Base-by-base conservation (phyloP, 345 rosid genomes). In the Linum trigynum region DNA sequence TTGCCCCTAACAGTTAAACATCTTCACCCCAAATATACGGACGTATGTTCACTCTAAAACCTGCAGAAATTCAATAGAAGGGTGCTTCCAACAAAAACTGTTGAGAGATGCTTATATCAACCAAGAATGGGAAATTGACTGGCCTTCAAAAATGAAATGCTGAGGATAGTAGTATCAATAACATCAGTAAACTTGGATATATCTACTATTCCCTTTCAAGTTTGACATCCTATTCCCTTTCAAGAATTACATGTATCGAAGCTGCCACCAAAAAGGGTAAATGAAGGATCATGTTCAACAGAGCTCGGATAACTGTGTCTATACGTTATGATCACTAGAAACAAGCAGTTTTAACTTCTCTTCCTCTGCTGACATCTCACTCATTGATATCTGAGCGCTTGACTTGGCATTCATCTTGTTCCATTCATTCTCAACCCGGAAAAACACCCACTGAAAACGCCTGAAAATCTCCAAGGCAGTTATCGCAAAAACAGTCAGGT, bases 371-470 rank as follows among this genome's bases (percentile, higher is more conserved):
- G 70, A 39, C 67, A 63, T 65, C 59, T 82, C 91, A 35, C 59
- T 70, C 78, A 67, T 39, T 4, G 87, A 55, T 61, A 67, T 69
- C 79, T 84, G 85, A 74, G 75, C 59, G 62, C 62, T 74, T 37
- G 88, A 72, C 80, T 79, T 74, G 77, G 84, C 66, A 75, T 75
- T 90, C 80, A 84, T 84, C 69, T 85, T 88, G 65, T 85, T 83
- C 97, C 92, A 89, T 71, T 91, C 91, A 5, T 91, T 95, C 69
- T 91, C 97, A 1, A 95, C 85, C 1, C 97, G 95, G 79, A 95
- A 95, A 73, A 95, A 95, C 39, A 85, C 83, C 97, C 97, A 95
- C 59, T 89, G 99, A 77, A 95, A 91, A 2, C 97, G 80, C 1
- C 96, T 82, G 77, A 85, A 66, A 10, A 89, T 88, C 86, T 94